Evolutionary conservation across 2,329 filamentous ascomycete species (phyloP).

Genomic region (Stemphylium beticola): DNA sequence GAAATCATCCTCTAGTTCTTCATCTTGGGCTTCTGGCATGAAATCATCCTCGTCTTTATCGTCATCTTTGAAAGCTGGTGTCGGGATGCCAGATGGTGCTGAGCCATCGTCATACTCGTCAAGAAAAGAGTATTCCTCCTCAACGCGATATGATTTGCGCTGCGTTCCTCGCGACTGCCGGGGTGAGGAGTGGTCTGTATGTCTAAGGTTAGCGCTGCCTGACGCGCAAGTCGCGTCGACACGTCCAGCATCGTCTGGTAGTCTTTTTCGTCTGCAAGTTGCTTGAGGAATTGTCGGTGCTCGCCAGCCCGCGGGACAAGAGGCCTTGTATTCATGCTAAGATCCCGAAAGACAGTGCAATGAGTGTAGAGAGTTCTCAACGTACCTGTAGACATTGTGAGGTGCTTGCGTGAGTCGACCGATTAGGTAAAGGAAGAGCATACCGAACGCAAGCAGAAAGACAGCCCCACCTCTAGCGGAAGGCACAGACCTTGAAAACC

Average conservation of each 20-base stretch:
- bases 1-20: constrained; percentile 33
- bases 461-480: constrained; percentile 16
- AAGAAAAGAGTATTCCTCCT: constrained; percentile 30
- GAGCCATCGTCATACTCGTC: constrained; percentile 29
- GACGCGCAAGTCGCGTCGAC: constrained; percentile 2
- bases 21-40: constrained; percentile 31
- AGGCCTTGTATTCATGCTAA: background rate
- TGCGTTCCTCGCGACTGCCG: constrained; percentile 31
- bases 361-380: background rate
- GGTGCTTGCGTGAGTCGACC: background rate
- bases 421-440: constrained; percentile 11
- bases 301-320: background rate
- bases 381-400: constrained; percentile 21
- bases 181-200: constrained; percentile 18
- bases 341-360: background rate
- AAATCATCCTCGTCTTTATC: constrained; percentile 37
- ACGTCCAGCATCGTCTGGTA: constrained; percentile 1
- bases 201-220: constrained; percentile 3
- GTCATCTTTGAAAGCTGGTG: constrained; percentile 15
- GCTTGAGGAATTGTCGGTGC: background rate
- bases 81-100: constrained; percentile 15
- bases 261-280: background rate
- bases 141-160: constrained; percentile 27
- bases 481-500: constrained; percentile 23
- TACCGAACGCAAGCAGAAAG: constrained; percentile 1